Conservation (phyloP, 78 protist species). For the Dictyostelium citrinum region DNA sequence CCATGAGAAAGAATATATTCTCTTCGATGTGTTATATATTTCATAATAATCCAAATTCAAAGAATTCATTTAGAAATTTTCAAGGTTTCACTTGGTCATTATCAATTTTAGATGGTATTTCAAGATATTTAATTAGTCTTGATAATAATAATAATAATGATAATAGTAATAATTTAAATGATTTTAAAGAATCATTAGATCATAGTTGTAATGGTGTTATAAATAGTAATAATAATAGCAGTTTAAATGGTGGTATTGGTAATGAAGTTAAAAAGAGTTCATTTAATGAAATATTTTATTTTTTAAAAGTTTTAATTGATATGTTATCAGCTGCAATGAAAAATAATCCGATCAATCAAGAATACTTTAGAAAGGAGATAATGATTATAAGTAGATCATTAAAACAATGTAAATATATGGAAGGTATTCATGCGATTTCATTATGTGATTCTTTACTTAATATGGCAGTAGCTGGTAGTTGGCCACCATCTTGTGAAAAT, state of each 20-base stretch:
- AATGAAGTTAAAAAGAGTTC: not conserved
- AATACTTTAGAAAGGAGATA: constrained; percentile 39
- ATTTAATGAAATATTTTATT: constrained; percentile 61
- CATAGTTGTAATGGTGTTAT: not conserved
- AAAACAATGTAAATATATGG: constrained; percentile 56
- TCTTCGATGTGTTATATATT: constrained; percentile 76
- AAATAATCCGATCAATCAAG: constrained; percentile 49
- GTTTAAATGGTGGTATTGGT: not conserved
- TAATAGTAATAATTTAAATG: not conserved
- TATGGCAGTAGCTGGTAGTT: constrained; percentile 63
- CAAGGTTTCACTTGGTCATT: constrained; percentile 79
- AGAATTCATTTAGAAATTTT: constrained; percentile 40
- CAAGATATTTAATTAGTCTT: constrained; percentile 5
- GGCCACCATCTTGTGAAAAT: constrained; percentile 81
- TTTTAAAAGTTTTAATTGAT: constrained; percentile 63
- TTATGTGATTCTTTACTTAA: constrained; percentile 61
- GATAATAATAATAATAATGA: not conserved
- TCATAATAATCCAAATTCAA: constrained; percentile 57
- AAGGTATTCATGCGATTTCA: constrained; percentile 43
- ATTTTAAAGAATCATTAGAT: not conserved
- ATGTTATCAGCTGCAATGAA: constrained; percentile 73
- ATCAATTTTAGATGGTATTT: constrained; percentile 68
- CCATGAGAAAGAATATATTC: constrained; percentile 60
- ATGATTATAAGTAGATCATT: constrained; percentile 38
- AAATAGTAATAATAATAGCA: not conserved